Evolutionary conservation across 1,284 basidiomycete species (phyloP).

Genomic region (Wallemia ichthyophaga): DNA sequence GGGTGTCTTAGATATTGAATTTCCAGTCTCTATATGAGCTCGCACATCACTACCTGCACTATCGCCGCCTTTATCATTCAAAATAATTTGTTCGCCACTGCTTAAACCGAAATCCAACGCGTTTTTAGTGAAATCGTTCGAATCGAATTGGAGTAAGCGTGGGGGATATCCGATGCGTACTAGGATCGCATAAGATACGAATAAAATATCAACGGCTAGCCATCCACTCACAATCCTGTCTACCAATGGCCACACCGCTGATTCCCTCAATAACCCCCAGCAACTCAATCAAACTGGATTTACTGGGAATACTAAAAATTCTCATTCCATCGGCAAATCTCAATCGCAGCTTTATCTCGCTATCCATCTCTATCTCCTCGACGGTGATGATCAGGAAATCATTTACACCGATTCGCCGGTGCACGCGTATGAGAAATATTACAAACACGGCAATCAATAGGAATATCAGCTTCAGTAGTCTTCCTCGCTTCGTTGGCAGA

Average conservation of each 20-base stretch:
- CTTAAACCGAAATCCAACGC: not conserved
- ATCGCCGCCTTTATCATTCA: too few species aligned
- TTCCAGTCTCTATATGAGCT: too few species aligned
- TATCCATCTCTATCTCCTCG: not conserved
- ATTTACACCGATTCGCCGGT: too few species aligned
- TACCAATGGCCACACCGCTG: not conserved
- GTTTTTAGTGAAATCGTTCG: not conserved
- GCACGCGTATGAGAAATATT: too few species aligned
- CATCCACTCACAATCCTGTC: not conserved
- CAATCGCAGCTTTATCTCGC: not conserved
- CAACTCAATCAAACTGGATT: not conserved
- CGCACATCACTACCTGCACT: too few species aligned
- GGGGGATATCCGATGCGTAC: not conserved
- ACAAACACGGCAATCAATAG: too few species aligned
- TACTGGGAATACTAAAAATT: not conserved
- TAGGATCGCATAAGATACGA: not conserved
- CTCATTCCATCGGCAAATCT: not conserved
- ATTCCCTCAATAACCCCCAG: not conserved
- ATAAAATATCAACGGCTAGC: not conserved
- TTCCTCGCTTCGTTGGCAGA: constrained; percentile 29
- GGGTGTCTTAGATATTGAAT: not conserved
- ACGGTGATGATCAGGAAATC: not conserved
- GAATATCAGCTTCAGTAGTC: not conserved
- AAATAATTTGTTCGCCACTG: not conserved
- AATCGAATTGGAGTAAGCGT: not conserved